Base-by-base conservation (phyloP, 2,329 filamentous ascomycete genomes). In the Hypoxylon sp. region DNA sequence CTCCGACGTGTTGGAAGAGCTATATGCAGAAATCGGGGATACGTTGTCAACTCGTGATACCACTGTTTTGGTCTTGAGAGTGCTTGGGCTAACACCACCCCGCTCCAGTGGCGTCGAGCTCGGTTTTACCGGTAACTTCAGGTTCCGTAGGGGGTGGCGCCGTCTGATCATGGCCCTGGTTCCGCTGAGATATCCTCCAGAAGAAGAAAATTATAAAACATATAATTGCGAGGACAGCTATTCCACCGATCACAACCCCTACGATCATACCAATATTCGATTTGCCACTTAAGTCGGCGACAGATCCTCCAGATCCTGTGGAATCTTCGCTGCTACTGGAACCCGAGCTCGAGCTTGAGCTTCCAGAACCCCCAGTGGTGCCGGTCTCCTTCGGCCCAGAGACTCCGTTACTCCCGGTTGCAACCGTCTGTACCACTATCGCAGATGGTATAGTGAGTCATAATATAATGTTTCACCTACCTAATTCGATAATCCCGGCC, bases 401-500 rank as follows among this genome's bases (percentile, higher is more conserved):
- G 13, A 37, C 26, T 46, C 60, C 57, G 53, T 51, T 64, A 26
- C 64, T 59, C 19, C 59, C 57, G 0, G 52, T 39, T 3, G 65
- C 59, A 11, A 24, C 41, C 1, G 74, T 71, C 53, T 79, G 56
- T 37, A 65, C 61, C 34, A 70, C 72, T 70, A 59, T 64, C 24
- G 22, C 51, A 8, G 46, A 68, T 44, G 60, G 64, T 60, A 47
- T 28, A 8, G 49, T 64, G 46, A 43, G 19, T 51, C 30, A 22
- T 11, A 6, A 24, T n/a, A 4, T 1, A 61, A 62, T 6, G 67
- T 30, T 8, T 11, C 22, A 15, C 65, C 15, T 65, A 72, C 75
- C 54, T 51, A 82, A 81, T 15, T 79, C 77, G 2, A 75, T 77
- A 2, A 84, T 76, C 0, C 79, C 80, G 0, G 76, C 75, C 4